A percentile compares a stretch with the other conserved stretches of the same genome.
Conservation (phyloP, 1,139 yeast genomes). For the Geotrichum europaeum region DNA sequence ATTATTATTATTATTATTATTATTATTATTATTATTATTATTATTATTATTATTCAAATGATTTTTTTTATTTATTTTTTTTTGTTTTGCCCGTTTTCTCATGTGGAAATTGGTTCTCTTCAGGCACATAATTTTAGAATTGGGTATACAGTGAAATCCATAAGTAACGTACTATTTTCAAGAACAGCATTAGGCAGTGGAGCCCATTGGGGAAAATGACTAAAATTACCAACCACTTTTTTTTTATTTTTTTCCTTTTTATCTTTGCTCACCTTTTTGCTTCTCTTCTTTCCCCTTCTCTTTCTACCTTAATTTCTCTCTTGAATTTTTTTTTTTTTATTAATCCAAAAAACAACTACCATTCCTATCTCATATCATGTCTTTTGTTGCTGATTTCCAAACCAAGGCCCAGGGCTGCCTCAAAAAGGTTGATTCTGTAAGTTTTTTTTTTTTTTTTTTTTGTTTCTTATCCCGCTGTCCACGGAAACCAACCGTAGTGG, state of each 20-base stretch:
- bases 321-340: not conserved
- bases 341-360: not conserved
- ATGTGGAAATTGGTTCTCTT: too few relatives aligned
- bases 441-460: constrained; percentile 9
- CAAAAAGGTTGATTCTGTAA: constrained; percentile 29
- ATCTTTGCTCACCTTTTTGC: not conserved
- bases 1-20: too few relatives aligned
- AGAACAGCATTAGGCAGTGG: not conserved
- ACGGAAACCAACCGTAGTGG: too few relatives aligned
- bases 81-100: too few relatives aligned
- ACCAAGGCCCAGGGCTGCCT: constrained; percentile 27
- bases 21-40: too few relatives aligned
- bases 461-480: not conserved
- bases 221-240: not conserved
- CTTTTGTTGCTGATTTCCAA: constrained; percentile 22
- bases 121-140: not conserved
- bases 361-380: too few relatives aligned
- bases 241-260: not conserved
- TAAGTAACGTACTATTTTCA: not conserved
- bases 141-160: not conserved
- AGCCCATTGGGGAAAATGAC: not conserved
- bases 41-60: too few relatives aligned
- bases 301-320: not conserved
- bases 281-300: not conserved
- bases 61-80: too few relatives aligned